phyloP scores from a whole-genome alignment of 139 green algal species.

The Deuterostichococcus epilithicus region DNA sequence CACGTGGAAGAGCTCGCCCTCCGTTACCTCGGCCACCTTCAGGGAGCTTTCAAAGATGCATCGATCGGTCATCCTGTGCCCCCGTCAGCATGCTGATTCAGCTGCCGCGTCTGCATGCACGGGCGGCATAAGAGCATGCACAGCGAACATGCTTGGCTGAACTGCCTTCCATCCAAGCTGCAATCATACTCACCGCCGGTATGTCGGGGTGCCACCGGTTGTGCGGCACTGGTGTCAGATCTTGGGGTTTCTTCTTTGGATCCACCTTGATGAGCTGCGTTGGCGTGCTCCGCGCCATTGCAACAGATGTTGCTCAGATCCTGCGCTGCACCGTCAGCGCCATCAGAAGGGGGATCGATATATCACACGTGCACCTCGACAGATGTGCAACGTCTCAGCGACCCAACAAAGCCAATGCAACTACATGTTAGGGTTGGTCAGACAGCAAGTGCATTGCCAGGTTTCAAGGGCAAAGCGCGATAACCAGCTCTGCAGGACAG shows the following conservation, averaged over 20 bases:
- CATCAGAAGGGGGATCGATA: too few species aligned
- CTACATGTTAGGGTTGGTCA: too few species aligned
- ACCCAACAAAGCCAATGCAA: too few species aligned
- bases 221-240: slow-evolving; percentile 62
- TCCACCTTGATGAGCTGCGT: slow-evolving; percentile 58
- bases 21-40: slow-evolving; percentile 46
- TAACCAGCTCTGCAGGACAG: too few species aligned
- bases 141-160: neutral
- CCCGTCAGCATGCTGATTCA: neutral
- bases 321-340: too few species aligned
- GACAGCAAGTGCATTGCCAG: too few species aligned
- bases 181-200: slow-evolving; percentile 44
- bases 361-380: too few species aligned
- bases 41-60: too few species aligned
- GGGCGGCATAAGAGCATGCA: neutral
- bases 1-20: slow-evolving; percentile 58
- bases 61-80: neutral
- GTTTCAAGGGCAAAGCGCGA: too few species aligned
- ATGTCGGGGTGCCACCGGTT: slow-evolving; percentile 79
- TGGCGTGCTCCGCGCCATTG: slow-evolving; percentile 6
- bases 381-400: too few species aligned
- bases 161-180: neutral
- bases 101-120: neutral
- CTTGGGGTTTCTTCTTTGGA: slow-evolving; percentile 44
- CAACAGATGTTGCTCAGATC: too few species aligned